A percentile compares a stretch with the other conserved stretches of the same genome.
Evolutionary conservation across 1,284 basidiomycete genomes (phyloP).

Genomic region (Austroboletus novae-zelandiae): DNA sequence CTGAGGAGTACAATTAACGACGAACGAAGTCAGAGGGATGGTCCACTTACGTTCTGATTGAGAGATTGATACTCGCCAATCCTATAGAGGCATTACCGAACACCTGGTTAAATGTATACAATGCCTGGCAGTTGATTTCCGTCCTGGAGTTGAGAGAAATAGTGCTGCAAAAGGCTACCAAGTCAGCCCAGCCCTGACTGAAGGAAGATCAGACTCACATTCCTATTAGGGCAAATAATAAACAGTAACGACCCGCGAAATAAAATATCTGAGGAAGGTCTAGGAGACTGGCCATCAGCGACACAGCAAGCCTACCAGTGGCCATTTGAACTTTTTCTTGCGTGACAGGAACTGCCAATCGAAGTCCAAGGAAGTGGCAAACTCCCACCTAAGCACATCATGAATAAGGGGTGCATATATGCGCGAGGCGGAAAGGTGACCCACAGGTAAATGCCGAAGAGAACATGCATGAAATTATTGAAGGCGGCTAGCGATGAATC

Average conservation of each 20-base stretch:
- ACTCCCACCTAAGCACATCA: conserved; percentile 53
- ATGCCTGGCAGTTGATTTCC: conserved; percentile 33
- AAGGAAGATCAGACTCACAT: conserved; percentile 46
- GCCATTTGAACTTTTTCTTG: conserved; percentile 61
- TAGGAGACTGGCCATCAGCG: background rate
- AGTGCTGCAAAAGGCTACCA: conserved; percentile 10
- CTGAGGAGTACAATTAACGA: conserved; percentile 32
- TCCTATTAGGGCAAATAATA: conserved; percentile 67
- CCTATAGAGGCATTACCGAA: conserved; percentile 71
- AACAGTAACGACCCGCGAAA: conserved; percentile 67
- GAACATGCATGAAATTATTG: conserved; percentile 61
- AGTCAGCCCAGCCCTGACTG: background rate
- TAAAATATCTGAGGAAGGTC: conserved; percentile 58
- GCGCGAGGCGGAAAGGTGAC: conserved; percentile 4
- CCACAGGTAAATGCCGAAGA: conserved; percentile 68
- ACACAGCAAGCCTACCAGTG: conserved; percentile 43
- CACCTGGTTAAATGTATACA: conserved; percentile 75
- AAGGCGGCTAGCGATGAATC: conserved; percentile 47
- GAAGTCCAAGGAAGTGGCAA: conserved; percentile 61
- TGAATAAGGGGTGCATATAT: conserved; percentile 6
- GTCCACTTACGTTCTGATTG: conserved; percentile 62
- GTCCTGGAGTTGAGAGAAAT: conserved; percentile 33
- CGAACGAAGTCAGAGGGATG: background rate
- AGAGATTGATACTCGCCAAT: conserved; percentile 76
- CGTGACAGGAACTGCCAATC: conserved; percentile 65